These are phyloP conservation scores for Ogataea minuta DNA, from an alignment of 805 yeast genomes.

Conservation along the genomic window DNA sequence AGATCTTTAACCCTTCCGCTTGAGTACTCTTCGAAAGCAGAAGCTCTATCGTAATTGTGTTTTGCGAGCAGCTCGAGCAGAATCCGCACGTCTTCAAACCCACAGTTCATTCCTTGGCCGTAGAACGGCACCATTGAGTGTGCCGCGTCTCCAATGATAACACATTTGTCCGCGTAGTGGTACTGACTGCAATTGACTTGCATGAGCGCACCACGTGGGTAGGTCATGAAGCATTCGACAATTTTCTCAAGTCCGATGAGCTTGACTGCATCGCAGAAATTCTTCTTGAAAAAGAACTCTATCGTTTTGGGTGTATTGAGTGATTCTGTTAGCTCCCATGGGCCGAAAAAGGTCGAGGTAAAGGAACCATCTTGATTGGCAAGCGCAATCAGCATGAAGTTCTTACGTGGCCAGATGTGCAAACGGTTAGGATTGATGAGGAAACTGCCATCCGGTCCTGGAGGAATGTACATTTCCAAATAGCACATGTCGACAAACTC, in stretches of 20 bases:
- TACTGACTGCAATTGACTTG: conserved; percentile 71
- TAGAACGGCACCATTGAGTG: conserved; percentile 98
- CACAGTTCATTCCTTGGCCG: conserved; percentile 97
- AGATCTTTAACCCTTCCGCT: conserved; percentile 60
- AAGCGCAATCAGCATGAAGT: conserved; percentile 85
- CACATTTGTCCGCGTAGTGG: conserved; percentile 56
- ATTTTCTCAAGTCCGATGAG: conserved; percentile 58
- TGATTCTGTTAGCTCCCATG: conserved; percentile 63
- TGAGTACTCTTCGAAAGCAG: conserved; percentile 58
- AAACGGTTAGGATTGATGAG: conserved; percentile 69
- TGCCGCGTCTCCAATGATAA: conserved; percentile 89
- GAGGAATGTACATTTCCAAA: conserved; percentile 74
- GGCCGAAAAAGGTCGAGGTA: conserved; percentile 86
- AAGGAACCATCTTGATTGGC: conserved; percentile 85
- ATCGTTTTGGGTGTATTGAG: conserved; percentile 41
- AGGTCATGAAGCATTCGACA: conserved; percentile 45
- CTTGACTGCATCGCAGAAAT: conserved; percentile 73
- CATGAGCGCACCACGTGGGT: conserved; percentile 78
- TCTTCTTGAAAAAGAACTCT: conserved; percentile 49
- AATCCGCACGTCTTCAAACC: conserved; percentile 83
- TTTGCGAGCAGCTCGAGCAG: conserved; percentile 51
- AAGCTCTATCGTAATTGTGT: conserved; percentile 37
- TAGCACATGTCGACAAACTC: conserved; percentile 83
- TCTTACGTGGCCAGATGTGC: conserved; percentile 90
- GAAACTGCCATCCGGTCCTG: conserved; percentile 44